Base-by-base conservation (phyloP, 2,329 filamentous ascomycete species). In the Claviceps citrina region DNA sequence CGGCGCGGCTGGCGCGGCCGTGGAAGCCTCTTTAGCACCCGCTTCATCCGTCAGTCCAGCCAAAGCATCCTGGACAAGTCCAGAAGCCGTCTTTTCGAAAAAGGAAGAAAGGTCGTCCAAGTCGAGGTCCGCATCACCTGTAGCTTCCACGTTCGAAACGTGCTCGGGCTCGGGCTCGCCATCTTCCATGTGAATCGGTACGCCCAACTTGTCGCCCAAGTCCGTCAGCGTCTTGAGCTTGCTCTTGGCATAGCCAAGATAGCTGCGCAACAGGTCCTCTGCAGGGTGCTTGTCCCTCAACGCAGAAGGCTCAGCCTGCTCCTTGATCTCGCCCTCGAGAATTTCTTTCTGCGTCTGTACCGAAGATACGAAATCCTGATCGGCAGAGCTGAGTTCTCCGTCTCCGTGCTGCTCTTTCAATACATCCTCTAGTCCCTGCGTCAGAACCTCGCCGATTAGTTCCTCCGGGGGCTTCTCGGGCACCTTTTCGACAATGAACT, bases 391-490 rank as follows among this genome's bases (percentile, higher is more conserved):
- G 15, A 59, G 45, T 39, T 56, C 54, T 18, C 50, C 45, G 13
- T 51, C 52, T 3, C 52, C 53, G 36, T 57, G 56, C 26, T 58
- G 50, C 16, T 50, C 49, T 9, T 53, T 61, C 35, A 71, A 48
- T 33, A 60, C 59, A 9, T 65, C 63, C 20, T 79, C 66, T 2
- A 82, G 56, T 4, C 79, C 63, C 7, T 67, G 60, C 6, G 69
- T 64, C 27, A 84, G 65, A 3, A 73, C 64, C 39, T 75, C 68
- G 9, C 68, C 66, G 13, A 79, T 53, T 15, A 68, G 60, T 13
- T 74, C 69, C 12, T 73, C 71, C 12, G 64, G 60, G 13, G 52
- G 50, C 38, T 73, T 58, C 13, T 65, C 68, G 40, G 68, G 71
- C 1, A 66, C 61, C 36, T 70, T 56, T 6, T 60, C 61, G 31